Evolutionary conservation across 2,329 filamentous ascomycete genomes (phyloP), one percentile per base, ranked within the genome.

Genomic region (Pestalotiopsis sp.): DNA sequence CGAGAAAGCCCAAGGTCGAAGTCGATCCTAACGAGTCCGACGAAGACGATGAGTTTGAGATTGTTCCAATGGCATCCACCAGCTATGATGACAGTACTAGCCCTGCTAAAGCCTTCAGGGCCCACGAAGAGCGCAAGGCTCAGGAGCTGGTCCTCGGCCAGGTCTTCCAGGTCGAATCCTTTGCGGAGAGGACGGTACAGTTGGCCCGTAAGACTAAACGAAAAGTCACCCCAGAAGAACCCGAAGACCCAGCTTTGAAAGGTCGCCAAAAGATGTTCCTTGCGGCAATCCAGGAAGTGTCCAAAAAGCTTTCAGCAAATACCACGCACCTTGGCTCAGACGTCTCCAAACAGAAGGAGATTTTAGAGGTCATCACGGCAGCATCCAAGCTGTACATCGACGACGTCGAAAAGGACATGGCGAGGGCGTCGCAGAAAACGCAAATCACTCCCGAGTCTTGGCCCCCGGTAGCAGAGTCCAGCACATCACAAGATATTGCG

Each of bases 1-100:
- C 85, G 17, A 80, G 84, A 58, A 85, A 82, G 68, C 82, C 82
- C 6, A 73, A 77, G 6, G 74, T 79, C 7, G 82, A 83, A 23
- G 69, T 78, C 13, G 82, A 85, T 27, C 75, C 79, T 4, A 84
- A 86, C 23, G 85, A 86, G 64, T 83, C 87, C 5, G 86, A 90
- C 69, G 77, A 82, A 36, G 86, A 90, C 49, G 85, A 88, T 68
- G 87, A 89, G 14, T 86, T 88, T 68, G 82, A 86, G 66, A 81
- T 83, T 9, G 75, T 82, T 5, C 81, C 83, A 1, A 72, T 77
- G 60, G 38, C 59, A n/a, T 68, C 73, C 1, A 68, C 73, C 31
- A 66, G 70, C 64, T 75, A 72, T 38, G 78, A 80, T 36, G 83
- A 84, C 45, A 73, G 78, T 14, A 82, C 76, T 66, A 81, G 79